Percentiles rank a stretch among this genome's conserved stretches.
These are phyloP conservation scores for Leccinum longicurvipes DNA, from an alignment of 768 basidiomycete species.

Conservation along the genomic window DNA sequence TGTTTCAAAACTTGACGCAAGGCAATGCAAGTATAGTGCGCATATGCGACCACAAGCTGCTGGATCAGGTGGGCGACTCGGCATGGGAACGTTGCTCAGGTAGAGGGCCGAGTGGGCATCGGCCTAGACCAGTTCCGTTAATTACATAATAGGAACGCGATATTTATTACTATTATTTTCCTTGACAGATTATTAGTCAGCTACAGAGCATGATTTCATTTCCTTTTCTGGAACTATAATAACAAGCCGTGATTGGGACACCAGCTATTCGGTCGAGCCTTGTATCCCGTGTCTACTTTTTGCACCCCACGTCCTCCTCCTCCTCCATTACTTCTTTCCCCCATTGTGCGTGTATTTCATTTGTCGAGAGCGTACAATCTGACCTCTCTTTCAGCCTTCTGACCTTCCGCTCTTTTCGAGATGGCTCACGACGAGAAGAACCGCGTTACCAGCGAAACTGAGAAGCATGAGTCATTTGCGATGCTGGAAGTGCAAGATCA, in stretches of 20 bases:
- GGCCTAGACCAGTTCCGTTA: not conserved
- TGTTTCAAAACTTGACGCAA: too few species aligned
- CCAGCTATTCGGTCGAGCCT: not conserved
- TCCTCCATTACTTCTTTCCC: not conserved
- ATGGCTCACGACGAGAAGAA: slow-evolving; percentile 30
- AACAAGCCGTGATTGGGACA: too few species aligned
- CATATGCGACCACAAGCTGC: not conserved
- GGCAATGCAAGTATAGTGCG: not conserved
- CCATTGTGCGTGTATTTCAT: slow-evolving; percentile 4
- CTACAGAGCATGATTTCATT: not conserved
- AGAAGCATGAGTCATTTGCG: slow-evolving; percentile 19
- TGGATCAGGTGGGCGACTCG: not conserved
- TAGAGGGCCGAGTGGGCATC: not conserved
- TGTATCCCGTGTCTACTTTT: not conserved
- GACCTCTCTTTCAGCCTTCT: not conserved
- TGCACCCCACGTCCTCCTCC: not conserved
- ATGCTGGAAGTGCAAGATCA: slow-evolving; percentile 20
- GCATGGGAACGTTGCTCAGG: not conserved
- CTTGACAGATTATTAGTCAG: too few species aligned
- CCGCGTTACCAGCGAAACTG: not conserved
- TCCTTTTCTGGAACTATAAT: not conserved
- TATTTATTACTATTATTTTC: not conserved
- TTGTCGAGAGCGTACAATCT: not conserved
- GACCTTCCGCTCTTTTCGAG: not conserved
- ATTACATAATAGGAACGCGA: not conserved